Base-by-base conservation (phyloP, 768 basidiomycete species). In the Xerocomus potaroensis region DNA sequence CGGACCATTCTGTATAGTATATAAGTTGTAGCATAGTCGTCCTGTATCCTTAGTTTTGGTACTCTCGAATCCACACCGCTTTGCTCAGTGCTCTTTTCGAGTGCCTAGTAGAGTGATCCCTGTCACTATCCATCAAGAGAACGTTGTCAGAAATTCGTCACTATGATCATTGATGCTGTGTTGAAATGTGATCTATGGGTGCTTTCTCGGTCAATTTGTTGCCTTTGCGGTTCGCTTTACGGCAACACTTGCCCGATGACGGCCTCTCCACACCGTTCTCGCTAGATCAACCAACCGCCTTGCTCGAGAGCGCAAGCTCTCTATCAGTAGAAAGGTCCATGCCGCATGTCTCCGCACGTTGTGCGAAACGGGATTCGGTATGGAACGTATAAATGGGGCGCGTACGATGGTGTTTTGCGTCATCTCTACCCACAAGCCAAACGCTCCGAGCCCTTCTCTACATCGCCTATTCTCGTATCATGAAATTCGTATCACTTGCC, bases 401-500 rank as follows among this genome's bases (percentile, higher is more conserved):
- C 26, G 5, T 35, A 3, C 29, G 19, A 33, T 16, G 15, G 18
- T 3, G 24, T 37, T 29, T 35, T 23, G 26, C n/a, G 3, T 35
- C 12, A 21, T 31, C 23, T 24, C 45, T 54, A 9, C 29, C n/a
- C n/a, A n/a, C 15, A 27, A 27, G 26, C 26, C 5, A 6, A 1
- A 22, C 2, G 16, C 9, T 14, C 33, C 9, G n/a, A 12, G 7
- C 14, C 37, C 4, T 38, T 23, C 22, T 36, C 19, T 6, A 22
- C 23, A 15, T 6, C 19, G 10, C 16, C 14, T 15, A n/a, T 19
- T 32, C 8, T 16, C 16, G 11, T n/a, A 38, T 12, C 31, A 68
- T 68, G 66, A 68, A 66, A 19, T 49, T 62, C 47, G 14, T 29
- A n/a, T 45, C 57, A 10, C 26, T 52, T 41, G 22, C 44, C 8